Percentiles rank a stretch among this genome's conserved stretches.
phyloP scores from a whole-genome alignment of 2,329 filamentous ascomycete species.

The Grosmannia clavigera region DNA sequence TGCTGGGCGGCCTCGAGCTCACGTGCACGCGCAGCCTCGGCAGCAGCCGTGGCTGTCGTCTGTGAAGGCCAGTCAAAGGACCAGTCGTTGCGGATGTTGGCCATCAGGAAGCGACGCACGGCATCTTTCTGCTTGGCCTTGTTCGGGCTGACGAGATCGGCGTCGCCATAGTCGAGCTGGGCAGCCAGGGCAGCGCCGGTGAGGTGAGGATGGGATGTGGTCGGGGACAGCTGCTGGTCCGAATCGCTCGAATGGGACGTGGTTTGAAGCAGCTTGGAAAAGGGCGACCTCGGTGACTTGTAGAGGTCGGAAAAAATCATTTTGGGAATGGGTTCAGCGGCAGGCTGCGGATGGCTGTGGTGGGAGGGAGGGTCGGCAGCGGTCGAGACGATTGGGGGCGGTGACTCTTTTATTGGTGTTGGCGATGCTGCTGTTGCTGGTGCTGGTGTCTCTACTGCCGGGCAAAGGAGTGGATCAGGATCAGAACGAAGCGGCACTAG shows the following conservation, averaged over 20 bases:
- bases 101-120: conserved; percentile 40
- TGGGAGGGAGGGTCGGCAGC: neutral
- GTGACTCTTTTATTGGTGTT: conserved; percentile 3
- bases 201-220: conserved; percentile 9
- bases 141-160: conserved; percentile 49
- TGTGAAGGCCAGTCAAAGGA: conserved; percentile 41
- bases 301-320: conserved; percentile 51
- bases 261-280: conserved; percentile 38
- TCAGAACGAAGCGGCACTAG: neutral
- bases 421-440: no score
- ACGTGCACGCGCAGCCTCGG: neutral
- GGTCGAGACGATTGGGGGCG: neutral
- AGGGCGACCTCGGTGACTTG: conserved; percentile 40
- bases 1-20: neutral
- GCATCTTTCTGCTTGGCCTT: conserved; percentile 52
- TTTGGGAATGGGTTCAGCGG: conserved; percentile 14
- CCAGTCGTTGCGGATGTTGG: conserved; percentile 48
- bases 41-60: neutral
- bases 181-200: conserved; percentile 3
- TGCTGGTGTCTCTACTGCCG: neutral
- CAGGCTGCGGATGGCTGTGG: neutral
- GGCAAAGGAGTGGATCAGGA: neutral
- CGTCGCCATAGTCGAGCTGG: conserved; percentile 33
- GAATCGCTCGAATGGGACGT: conserved; percentile 3
- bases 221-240: neutral